Evolutionary conservation across 2,329 filamentous ascomycete genomes (phyloP).

Genomic region (Eutypella sp.): DNA sequence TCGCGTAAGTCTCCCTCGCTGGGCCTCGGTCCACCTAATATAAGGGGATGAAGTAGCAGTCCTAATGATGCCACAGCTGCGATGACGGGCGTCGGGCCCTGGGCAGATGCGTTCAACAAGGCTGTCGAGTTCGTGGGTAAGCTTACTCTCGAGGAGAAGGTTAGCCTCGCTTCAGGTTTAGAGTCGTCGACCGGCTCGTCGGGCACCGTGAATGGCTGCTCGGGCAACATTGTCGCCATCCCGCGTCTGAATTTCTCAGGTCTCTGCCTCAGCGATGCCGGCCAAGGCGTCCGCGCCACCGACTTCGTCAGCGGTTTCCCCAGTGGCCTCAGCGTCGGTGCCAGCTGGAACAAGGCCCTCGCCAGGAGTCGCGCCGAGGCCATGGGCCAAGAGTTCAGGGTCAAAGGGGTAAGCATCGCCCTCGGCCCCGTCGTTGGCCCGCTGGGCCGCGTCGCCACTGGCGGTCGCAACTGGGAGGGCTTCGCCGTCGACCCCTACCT

Average conservation of each 20-base stretch:
- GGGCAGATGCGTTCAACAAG: constrained; percentile 62
- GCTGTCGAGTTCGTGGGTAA: constrained; percentile 64
- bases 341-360: constrained; percentile 58
- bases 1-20: constrained; percentile 36
- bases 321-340: constrained; percentile 58
- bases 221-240: constrained; percentile 38
- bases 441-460: constrained; percentile 24
- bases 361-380: constrained; percentile 25
- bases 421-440: constrained; percentile 31
- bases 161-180: constrained; percentile 62
- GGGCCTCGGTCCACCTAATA: not conserved
- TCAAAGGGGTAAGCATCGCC: constrained; percentile 30
- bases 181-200: constrained; percentile 38
- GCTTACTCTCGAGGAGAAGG: constrained; percentile 73
- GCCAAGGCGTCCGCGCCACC: constrained; percentile 30
- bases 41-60: constrained; percentile 4
- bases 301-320: constrained; percentile 42
- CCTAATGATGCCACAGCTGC: constrained; percentile 29
- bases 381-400: constrained; percentile 30
- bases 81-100: constrained; percentile 57
- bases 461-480: constrained; percentile 38
- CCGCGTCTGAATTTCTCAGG: constrained; percentile 37
- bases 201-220: constrained; percentile 35
- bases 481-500: constrained; percentile 58
- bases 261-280: constrained; percentile 35